Conservation (phyloP, 345 rosid species). For the Noccaea caerulescens region DNA sequence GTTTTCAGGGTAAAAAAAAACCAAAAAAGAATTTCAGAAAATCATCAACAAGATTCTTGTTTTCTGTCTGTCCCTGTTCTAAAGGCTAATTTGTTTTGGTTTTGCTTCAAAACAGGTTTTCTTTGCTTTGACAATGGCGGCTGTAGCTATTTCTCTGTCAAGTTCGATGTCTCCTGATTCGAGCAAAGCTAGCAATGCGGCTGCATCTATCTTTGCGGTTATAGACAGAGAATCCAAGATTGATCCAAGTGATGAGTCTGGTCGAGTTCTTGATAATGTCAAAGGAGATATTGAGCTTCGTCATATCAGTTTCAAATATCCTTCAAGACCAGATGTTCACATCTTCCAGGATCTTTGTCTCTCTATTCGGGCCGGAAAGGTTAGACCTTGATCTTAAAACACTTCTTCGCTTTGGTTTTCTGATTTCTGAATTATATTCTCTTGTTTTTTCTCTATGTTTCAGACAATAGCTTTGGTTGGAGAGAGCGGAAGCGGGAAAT, state of each 20-base stretch:
- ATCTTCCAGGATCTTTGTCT: slow-evolving; percentile 67
- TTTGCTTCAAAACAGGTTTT: slow-evolving; percentile 53
- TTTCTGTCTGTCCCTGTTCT: neutral
- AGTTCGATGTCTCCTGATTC: slow-evolving; percentile 74
- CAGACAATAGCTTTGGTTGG: slow-evolving; percentile 89
- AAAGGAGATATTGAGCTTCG: slow-evolving; percentile 72
- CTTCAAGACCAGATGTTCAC: slow-evolving; percentile 72
- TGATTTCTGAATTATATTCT: neutral
- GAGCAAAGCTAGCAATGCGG: slow-evolving; percentile 58
- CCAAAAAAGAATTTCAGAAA: neutral
- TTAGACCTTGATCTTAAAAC: slow-evolving; percentile 23
- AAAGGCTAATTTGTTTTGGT: slow-evolving; percentile 4
- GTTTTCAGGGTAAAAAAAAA: slow-evolving; percentile 57
- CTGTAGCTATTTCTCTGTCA: slow-evolving; percentile 66
- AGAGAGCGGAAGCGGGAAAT: slow-evolving; percentile 90
- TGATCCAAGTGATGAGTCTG: slow-evolving; percentile 75
- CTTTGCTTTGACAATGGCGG: slow-evolving; percentile 72
- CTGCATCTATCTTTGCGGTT: slow-evolving; percentile 71
- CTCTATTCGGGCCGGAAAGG: slow-evolving; percentile 76
- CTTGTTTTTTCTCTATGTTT: slow-evolving; percentile 10
- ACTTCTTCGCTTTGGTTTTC: neutral
- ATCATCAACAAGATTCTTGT: neutral
- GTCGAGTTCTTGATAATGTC: slow-evolving; percentile 52
- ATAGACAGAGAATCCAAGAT: slow-evolving; percentile 68
- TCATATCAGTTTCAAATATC: slow-evolving; percentile 74